Percentiles rank a stretch among this genome's conserved stretches.
Conservation (phyloP, 2,329 filamentous ascomycete genomes). For the Xylaria sp. region DNA sequence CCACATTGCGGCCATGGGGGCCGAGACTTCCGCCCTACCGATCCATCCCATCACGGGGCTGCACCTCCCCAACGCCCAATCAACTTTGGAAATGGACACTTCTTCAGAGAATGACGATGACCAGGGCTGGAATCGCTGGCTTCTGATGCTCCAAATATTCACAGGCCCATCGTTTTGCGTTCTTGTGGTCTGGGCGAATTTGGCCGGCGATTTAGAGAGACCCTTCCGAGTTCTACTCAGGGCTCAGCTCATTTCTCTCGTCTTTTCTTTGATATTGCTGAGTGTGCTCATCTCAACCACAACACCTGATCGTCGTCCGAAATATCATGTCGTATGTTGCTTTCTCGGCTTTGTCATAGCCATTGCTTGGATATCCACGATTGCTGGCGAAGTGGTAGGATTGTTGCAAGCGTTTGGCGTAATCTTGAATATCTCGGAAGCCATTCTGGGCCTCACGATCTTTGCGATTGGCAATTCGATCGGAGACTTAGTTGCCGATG, state of each 20-base stretch:
- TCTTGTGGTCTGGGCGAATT: conserved; percentile 68
- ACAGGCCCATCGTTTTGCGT: conserved; percentile 80
- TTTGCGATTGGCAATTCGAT: conserved; percentile 96
- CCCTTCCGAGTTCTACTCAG: conserved; percentile 48
- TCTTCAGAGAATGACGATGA: conserved; percentile 34
- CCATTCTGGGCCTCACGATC: conserved; percentile 87
- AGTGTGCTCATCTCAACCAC: conserved; percentile 64
- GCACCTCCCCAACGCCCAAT: conserved; percentile 22
- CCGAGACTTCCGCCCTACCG: conserved; percentile 9
- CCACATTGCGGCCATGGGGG: conserved; percentile 6
- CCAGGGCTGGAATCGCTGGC: conserved; percentile 83
- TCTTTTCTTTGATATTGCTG: conserved; percentile 64
- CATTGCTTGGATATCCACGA: conserved; percentile 93
- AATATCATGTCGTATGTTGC: conserved; percentile 72
- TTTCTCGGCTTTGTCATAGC: conserved; percentile 86
- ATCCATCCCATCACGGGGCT: conserved; percentile 16
- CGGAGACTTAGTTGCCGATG: conserved; percentile 88
- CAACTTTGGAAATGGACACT: conserved; percentile 26
- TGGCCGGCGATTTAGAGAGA: conserved; percentile 51
- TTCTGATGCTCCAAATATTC: conserved; percentile 78
- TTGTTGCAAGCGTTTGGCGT: conserved; percentile 91
- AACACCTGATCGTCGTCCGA: conserved; percentile 59
- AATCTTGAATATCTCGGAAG: conserved; percentile 87
- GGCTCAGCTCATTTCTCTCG: conserved; percentile 58
- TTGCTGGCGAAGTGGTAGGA: conserved; percentile 92